phyloP scores from a whole-genome alignment of 148 eudicot genomes.

The Agrostemma githago region DNA sequence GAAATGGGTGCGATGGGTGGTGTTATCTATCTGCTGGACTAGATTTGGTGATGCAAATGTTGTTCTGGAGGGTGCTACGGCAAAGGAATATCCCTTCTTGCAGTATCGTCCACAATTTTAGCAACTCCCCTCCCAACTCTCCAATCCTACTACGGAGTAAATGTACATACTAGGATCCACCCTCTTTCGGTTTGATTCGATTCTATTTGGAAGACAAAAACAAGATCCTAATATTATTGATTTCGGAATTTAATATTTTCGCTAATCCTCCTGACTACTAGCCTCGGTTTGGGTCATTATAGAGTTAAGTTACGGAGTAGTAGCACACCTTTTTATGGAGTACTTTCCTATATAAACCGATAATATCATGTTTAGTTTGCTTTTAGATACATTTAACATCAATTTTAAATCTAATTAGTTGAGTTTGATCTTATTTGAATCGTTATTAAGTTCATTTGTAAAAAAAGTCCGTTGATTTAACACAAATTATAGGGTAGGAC shows the following conservation, averaged over 20 bases:
- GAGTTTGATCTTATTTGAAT: too few species aligned
- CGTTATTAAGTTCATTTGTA: background rate
- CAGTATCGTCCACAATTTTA: conserved; percentile 15
- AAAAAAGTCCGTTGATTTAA: too few species aligned
- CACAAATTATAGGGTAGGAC: too few species aligned
- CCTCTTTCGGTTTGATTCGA: too few species aligned
- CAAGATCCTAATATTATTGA: too few species aligned
- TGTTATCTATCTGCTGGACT: background rate
- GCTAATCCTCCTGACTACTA: too few species aligned
- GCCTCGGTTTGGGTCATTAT: background rate
- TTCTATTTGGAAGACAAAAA: too few species aligned
- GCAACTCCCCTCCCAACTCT: too few species aligned
- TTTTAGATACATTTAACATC: background rate
- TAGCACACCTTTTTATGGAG: background rate
- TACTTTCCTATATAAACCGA: background rate
- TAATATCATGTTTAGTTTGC: background rate
- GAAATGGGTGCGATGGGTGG: background rate
- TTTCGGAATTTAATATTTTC: too few species aligned
- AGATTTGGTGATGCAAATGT: background rate
- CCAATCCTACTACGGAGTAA: too few species aligned
- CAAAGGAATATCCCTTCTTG: conserved; percentile 18
- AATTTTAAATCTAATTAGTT: too few species aligned
- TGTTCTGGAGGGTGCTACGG: background rate
- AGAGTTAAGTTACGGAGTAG: background rate
- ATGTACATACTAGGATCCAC: too few species aligned